Base-by-base conservation (phyloP, 306 rosid genomes). In the Pterocarpus macrocarpus region DNA sequence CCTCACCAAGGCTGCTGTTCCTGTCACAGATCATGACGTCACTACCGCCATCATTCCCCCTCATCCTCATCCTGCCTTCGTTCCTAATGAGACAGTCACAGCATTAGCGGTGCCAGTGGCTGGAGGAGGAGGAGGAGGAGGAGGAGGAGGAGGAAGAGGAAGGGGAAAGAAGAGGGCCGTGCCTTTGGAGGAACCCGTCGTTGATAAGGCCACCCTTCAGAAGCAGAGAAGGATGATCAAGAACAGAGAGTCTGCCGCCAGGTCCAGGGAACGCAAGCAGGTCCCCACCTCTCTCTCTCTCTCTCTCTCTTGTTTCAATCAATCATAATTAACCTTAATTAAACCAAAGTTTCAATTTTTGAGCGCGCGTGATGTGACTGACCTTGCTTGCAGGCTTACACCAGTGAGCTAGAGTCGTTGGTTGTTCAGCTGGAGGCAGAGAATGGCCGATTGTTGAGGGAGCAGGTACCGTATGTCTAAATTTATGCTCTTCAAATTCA, bases 251-350 rank as follows among this genome's bases (percentile, higher is more conserved):
- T 94, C 98, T 35, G 98, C 98, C 2, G 98, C 98, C 14, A 83
- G 98, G 87, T 94, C 98, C 69, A 89, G 98, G 67, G 98, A 94
- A 79, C 98, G 98, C 84, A 94, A 91, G 71, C 98, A 94, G 94
- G 97, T 91, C 3, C 3, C 41, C 41, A 0, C 28, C 16, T 36
- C 0, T 16, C 9, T 32, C 4, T 35, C 0, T 39, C 2, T 35
- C 7, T 6, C 41, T 5, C 41, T 38, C 41, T 38, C 41, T 43
- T 43, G 9, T 43, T 43, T 43, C 49, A 43, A 8, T 47, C 3
- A 47, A 2, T 22, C 28, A 9, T 2, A 47, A 47, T 1, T 1
- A 12, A 11, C 43, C 14, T 62, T 5, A 62, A 57, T 22, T 57
- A 16, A 50, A 39, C 62, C 34, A 82, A 52, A 5, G 8, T 43